phyloP scores from a whole-genome alignment of 805 yeast genomes.

The Lachancea fermentati region DNA sequence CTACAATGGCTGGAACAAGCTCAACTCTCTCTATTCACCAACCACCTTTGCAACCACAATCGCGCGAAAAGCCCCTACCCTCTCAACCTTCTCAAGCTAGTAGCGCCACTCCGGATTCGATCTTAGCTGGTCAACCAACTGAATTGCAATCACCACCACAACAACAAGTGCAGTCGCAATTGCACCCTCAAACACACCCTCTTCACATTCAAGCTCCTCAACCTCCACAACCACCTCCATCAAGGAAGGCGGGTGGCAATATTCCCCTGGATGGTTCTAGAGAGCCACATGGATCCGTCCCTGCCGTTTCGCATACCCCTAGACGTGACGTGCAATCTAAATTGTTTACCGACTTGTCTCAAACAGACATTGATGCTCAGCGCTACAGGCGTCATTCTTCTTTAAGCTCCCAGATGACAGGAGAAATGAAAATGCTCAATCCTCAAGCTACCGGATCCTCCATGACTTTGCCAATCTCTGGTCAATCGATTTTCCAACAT shows the following conservation, averaged over 20 bases:
- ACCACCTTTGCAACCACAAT: conserved; percentile 34
- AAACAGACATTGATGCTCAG: conserved; percentile 27
- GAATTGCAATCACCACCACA: conserved; percentile 18
- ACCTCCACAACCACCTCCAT: conserved; percentile 51
- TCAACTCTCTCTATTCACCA: conserved; percentile 28
- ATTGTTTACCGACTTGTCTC: conserved; percentile 41
- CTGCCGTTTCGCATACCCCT: conserved; percentile 14
- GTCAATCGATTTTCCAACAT: conserved; percentile 40
- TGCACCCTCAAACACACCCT: conserved; percentile 17
- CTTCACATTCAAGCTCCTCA: conserved; percentile 32
- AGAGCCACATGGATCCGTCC: conserved; percentile 9
- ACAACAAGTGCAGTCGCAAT: conserved; percentile 17
- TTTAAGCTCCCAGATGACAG: conserved; percentile 26
- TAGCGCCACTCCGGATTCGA: no score
- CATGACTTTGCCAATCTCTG: conserved; percentile 17
- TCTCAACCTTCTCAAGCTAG: conserved; percentile 15
- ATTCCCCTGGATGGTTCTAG: conserved; percentile 16
- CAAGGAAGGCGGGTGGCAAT: conserved; percentile 41
- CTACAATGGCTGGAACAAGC: conserved; percentile 3
- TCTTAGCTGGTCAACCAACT: no score
- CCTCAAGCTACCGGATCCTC: conserved; percentile 43
- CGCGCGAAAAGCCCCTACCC: conserved; percentile 22
- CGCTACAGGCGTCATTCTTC: conserved; percentile 16
- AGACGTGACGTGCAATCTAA: conserved; percentile 40
- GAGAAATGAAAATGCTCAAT: conserved; percentile 31